Evolutionary conservation across 805 yeast species (phyloP), one percentile per base, ranked within the genome.

Genomic region (Pichia paraexigua): DNA sequence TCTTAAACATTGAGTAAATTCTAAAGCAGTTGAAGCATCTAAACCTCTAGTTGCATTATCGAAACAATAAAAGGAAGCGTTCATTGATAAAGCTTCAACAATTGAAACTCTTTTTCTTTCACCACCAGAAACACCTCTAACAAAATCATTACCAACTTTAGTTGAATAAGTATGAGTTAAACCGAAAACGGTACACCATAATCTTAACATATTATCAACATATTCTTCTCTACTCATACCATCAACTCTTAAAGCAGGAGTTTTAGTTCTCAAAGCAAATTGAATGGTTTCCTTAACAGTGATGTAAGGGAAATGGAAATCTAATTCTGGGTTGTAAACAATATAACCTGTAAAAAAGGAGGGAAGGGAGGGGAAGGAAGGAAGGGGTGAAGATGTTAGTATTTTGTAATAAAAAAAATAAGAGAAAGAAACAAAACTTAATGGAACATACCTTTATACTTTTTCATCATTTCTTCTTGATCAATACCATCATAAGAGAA

Each of bases 291-390:
- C 83, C 49, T 82, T 79, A 39, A 85, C 92, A 1, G 89, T 85
- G 56, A 85, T 71, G 57, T 82, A 83, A 12, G 94, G 92, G 70
- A 84, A 83, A 65, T 85, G 94, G 53, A 76, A 77, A 63, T 85
- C 94, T 52, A 82, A 68, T 65, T 78, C 83, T 37, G 82, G 82
- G 58, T 78, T 78, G 63, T 80, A 80, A 43, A 80, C 68, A 46
- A 80, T 66, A 57, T 79, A 87, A 54, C 65, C 59, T 56, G 41
- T 10, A 43, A 24, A 28, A 41, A 39, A 8, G 27, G 21, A 25
- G 30, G 30, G 12, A 22, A 20, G 41, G 20, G 24, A 22, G 24
- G 22, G n/a, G 1, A 15, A 41, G 46, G 17, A 28, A 44, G 35
- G 2, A n/a, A 7, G 7, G 20, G 11, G 30, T 32, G 22, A 21